A percentile compares a stretch with the other conserved stretches of the same genome.
Conservation (phyloP, 2,329 filamentous ascomycete species). For the Calycina marina region DNA sequence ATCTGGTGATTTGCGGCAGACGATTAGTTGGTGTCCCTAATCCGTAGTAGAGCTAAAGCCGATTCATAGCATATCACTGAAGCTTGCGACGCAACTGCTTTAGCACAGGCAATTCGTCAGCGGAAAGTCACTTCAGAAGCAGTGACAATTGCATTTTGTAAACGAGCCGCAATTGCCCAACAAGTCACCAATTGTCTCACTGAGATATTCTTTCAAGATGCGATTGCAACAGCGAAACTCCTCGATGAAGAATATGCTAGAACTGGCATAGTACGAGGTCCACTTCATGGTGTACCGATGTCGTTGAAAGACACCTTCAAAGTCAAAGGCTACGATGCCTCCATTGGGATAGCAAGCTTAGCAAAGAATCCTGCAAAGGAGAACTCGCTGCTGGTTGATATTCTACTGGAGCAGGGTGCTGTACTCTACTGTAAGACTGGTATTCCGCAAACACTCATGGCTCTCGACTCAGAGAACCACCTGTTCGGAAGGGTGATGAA, state of each 20-base stretch:
- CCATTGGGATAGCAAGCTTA: slow-evolving; percentile 39
- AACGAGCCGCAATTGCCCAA: slow-evolving; percentile 33
- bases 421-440: slow-evolving; percentile 60
- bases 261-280: slow-evolving; percentile 33
- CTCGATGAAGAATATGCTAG: slow-evolving; percentile 30
- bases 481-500: slow-evolving; percentile 48
- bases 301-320: slow-evolving; percentile 47
- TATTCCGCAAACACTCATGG: slow-evolving; percentile 42
- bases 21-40: too few relatives aligned
- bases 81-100: slow-evolving; percentile 17
- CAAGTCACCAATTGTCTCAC: slow-evolving; percentile 31
- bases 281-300: slow-evolving; percentile 46
- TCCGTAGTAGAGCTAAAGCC: too few relatives aligned
- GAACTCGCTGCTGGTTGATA: slow-evolving; percentile 41
- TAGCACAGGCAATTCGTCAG: slow-evolving; percentile 12
- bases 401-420: slow-evolving; percentile 45
- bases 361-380: slow-evolving; percentile 35
- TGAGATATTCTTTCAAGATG: slow-evolving; percentile 35
- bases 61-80: too few relatives aligned
- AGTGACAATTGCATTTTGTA: slow-evolving; percentile 34
- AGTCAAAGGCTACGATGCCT: slow-evolving; percentile 34
- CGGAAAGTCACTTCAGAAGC: slow-evolving; percentile 19
- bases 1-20: too few relatives aligned
- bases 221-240: slow-evolving; percentile 27
- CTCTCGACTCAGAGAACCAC: slow-evolving; percentile 44